Percentiles rank a stretch among this genome's conserved stretches.
Conservation (phyloP, 139 green algal genomes). For the Raphidocelis subcapitata region DNA sequence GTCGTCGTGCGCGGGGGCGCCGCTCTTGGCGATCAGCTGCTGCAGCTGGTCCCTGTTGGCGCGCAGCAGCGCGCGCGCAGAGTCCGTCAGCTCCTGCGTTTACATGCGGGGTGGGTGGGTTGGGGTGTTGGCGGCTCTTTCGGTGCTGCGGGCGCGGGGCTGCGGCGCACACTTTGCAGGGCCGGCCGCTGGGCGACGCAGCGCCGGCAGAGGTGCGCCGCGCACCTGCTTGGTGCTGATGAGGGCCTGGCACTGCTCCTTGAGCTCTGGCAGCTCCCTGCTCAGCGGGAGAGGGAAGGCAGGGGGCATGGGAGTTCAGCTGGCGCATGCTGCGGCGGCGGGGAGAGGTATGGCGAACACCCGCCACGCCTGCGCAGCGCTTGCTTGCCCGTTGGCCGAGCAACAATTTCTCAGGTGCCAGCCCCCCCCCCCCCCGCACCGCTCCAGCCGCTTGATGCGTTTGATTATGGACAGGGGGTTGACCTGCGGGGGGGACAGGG, state of each 20-base stretch:
- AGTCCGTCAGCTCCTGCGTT: constrained; percentile 25
- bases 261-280: constrained; percentile 23
- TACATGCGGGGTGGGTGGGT: background rate
- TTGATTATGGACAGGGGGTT: constrained; percentile 12
- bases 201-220: background rate
- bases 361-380: background rate
- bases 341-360: background rate
- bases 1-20: constrained; percentile 8
- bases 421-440: background rate
- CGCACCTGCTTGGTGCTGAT: constrained; percentile 18
- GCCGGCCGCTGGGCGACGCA: background rate
- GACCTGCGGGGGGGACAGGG: background rate
- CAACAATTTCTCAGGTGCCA: too few species aligned
- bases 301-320: background rate
- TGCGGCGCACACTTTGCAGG: background rate
- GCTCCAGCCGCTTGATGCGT: background rate
- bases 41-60: constrained; percentile 14
- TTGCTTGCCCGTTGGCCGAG: too few species aligned
- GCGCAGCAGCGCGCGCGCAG: constrained; percentile 10
- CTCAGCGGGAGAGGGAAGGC: background rate
- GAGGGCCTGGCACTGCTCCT: constrained; percentile 23
- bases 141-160: background rate
- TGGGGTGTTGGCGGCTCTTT: background rate
- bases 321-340: background rate
- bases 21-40: constrained; percentile 4